Conservation (phyloP, 495 filamentous ascomycete genomes). For the Margaritispora aquatica region DNA sequence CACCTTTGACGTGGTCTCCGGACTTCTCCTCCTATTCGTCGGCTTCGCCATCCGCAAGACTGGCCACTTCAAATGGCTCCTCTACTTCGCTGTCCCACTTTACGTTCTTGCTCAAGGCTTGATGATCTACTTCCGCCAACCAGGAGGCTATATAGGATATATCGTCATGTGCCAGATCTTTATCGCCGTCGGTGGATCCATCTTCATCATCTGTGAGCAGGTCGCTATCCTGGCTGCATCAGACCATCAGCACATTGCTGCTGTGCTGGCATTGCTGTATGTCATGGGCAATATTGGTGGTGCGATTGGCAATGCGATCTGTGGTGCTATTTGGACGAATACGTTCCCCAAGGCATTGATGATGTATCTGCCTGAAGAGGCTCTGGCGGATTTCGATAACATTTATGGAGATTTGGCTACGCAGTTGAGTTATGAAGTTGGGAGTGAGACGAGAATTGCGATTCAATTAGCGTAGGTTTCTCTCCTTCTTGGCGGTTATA, state of each 20-base stretch:
- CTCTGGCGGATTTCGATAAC: constrained; percentile 10
- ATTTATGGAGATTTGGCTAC: constrained; percentile 57
- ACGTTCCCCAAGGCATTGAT: constrained; percentile 47
- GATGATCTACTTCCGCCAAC: constrained; percentile 65
- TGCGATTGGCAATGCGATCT: constrained; percentile 56
- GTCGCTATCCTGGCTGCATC: constrained; percentile 62
- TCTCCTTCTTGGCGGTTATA: too few species aligned
- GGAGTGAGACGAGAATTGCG: constrained; percentile 47
- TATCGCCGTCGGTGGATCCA: constrained; percentile 60
- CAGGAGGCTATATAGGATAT: constrained; percentile 51
- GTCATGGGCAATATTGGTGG: constrained; percentile 60
- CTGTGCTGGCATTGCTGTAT: constrained; percentile 54
- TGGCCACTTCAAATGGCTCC: constrained; percentile 46
- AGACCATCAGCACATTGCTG: constrained; percentile 59
- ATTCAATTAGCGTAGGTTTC: constrained; percentile 56
- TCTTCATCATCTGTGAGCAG: constrained; percentile 55
- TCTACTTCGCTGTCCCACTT: constrained; percentile 49
- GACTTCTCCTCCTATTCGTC: constrained; percentile 50
- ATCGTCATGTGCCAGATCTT: constrained; percentile 76
- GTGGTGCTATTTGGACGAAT: constrained; percentile 61
- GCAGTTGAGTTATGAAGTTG: constrained; percentile 52
- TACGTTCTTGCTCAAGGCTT: constrained; percentile 60
- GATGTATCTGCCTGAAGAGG: constrained; percentile 50
- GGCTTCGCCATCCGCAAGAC: constrained; percentile 44
- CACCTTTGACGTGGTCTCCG: constrained; percentile 66